Evolutionary conservation across 2,329 filamentous ascomycete species (phyloP), one percentile per base, ranked within the genome.

Genomic region (Aspergillus candidus): DNA sequence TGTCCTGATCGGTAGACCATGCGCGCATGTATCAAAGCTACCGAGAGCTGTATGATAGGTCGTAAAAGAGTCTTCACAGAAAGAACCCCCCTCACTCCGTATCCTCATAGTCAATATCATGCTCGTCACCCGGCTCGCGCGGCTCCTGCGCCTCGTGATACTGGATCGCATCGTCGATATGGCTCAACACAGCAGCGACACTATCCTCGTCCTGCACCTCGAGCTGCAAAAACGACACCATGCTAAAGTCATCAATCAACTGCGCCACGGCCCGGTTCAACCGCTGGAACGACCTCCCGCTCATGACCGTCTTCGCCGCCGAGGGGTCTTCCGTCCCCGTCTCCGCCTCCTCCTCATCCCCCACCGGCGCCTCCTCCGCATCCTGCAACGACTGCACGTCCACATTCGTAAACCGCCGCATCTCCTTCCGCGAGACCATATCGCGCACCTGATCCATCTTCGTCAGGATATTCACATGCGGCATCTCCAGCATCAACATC

Each of bases 401-500:
- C 1, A 93, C 89, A 41, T 91, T 88, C 44, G 94, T 73, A 62
- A 95, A 98, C 15, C 88, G 79, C 71, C 94, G 94, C 48, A 98
- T 65, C 56, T 97, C 89, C 65, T 85, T 85, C 67, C 88, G 88
- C 46, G 83, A 83, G 18, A 97, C 79, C 67, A 93, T 87, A 32
- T 87, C 88, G 65, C 93, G 93, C 54, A 97, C 82, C 49, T 97
- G 78, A 65, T 98, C 93, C 90, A 97, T 97, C 72, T 98, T 98
- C 62, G 86, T 94, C 44, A 98, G 73, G 48, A 98, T 85, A 65
- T 98, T 98, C 62, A 98, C 82, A 63, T 98, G 93, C 4, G 93
- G 93, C 52, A 97, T 82, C 70, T 97, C 93, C 51, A 98, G 79
- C 88, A 97, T 93, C 59, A 98, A 82, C 93, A 98, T 98, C 52